phyloP scores from a whole-genome alignment of 192 early-diverging fungal genomes.

The Coemansia sp. region DNA sequence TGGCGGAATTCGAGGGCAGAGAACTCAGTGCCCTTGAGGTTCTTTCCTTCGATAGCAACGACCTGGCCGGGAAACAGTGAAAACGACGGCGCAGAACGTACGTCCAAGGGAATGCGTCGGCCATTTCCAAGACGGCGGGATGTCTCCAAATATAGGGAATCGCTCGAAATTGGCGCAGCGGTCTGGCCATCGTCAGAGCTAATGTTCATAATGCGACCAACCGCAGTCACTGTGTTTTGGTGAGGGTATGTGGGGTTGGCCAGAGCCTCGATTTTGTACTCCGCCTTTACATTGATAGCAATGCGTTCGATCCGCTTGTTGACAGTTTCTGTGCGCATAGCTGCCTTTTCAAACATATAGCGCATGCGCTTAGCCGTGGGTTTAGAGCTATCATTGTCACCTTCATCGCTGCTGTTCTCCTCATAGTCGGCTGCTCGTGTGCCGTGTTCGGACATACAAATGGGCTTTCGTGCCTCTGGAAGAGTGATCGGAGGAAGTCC shows the following conservation, averaged over 20 bases:
- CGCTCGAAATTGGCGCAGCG: conserved; percentile 29
- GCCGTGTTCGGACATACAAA: conserved; percentile 14
- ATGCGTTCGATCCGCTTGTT: conserved; percentile 55
- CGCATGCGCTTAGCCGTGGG: conserved; percentile 38
- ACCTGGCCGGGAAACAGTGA: conserved; percentile 91
- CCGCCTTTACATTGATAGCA: conserved; percentile 43
- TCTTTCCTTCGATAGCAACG: conserved; percentile 71
- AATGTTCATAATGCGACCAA: conserved; percentile 80
- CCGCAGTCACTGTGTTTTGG: conserved; percentile 65
- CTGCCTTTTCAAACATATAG: conserved; percentile 56
- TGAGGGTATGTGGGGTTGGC: conserved; percentile 55
- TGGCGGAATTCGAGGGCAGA: conserved; percentile 57
- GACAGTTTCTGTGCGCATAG: conserved; percentile 36
- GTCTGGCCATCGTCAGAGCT: conserved; percentile 65
- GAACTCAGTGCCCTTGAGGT: conserved; percentile 61
- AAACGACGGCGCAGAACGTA: conserved; percentile 62
- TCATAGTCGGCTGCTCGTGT: not conserved
- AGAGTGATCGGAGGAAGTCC: conserved; percentile 27
- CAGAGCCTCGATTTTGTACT: conserved; percentile 51
- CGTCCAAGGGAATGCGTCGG: conserved; percentile 65
- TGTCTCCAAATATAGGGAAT: conserved; percentile 77
- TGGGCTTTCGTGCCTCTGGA: conserved; percentile 12
- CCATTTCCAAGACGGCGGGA: conserved; percentile 76
- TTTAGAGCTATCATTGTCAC: conserved; percentile 1
- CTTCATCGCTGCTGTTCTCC: conserved; percentile 24